Conservation (phyloP, 257 asterid genomes). For the Osmanthus fragrans region DNA sequence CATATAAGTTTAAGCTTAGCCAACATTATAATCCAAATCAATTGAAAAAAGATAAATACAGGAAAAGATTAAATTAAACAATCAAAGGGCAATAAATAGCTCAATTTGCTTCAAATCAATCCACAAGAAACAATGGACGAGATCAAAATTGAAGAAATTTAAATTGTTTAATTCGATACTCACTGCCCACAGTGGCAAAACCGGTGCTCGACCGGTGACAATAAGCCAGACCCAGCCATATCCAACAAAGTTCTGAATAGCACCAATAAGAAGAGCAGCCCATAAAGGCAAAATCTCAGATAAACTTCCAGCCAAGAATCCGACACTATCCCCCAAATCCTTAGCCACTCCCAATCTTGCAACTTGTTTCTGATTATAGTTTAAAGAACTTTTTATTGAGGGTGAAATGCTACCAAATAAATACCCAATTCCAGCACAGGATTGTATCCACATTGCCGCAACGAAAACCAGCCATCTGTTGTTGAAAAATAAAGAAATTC, state of each 20-base stretch:
- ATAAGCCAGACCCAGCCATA: constrained; percentile 47
- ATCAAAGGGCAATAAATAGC: no score
- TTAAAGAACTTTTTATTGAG: constrained; percentile 41
- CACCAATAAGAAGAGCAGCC: constrained; percentile 40
- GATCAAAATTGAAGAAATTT: no score
- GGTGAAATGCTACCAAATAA: constrained; percentile 46
- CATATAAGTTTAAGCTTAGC: neutral
- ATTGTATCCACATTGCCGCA: constrained; percentile 26
- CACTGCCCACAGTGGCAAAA: constrained; percentile 47
- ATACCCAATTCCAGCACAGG: constrained; percentile 48
- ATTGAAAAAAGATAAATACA: constrained; percentile 6
- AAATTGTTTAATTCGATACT: neutral
- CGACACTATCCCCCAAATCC: constrained; percentile 44
- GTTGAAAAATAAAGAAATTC: constrained; percentile 12
- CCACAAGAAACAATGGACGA: no score
- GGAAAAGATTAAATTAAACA: neutral
- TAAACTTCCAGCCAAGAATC: constrained; percentile 36
- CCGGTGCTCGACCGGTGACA: constrained; percentile 31
- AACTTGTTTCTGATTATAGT: constrained; percentile 46
- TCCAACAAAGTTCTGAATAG: constrained; percentile 43
- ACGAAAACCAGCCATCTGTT: constrained; percentile 51
- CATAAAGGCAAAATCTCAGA: constrained; percentile 43
- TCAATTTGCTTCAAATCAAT: no score
- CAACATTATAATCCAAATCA: constrained; percentile 4
- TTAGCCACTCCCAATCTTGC: constrained; percentile 25